phyloP scores from a whole-genome alignment of 2,329 filamentous ascomycete species.

The Pseudopyrenochaeta lycopersici region DNA sequence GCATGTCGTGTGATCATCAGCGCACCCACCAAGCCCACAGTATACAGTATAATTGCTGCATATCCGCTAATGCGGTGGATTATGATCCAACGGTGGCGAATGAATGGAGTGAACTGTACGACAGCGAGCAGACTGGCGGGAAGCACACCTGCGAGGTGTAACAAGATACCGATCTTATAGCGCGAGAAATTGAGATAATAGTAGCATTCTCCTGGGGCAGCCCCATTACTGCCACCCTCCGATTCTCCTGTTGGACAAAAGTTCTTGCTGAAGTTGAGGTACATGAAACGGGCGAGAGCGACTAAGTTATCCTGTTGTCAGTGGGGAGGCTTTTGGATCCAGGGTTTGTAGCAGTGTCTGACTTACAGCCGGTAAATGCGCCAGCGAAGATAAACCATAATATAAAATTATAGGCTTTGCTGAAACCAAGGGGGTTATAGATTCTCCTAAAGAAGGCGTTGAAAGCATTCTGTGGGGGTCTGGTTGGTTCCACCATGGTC shows the following conservation, averaged over 20 bases:
- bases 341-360: not conserved
- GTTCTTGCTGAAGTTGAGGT: constrained; percentile 56
- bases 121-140: constrained; percentile 52
- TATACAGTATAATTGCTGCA: constrained; percentile 58
- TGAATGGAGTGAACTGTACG: constrained; percentile 54
- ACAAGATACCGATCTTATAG: constrained; percentile 51
- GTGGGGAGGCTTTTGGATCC: not conserved
- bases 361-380: constrained; percentile 26
- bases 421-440: constrained; percentile 61
- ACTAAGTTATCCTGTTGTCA: constrained; percentile 32
- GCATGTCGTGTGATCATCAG: constrained; percentile 62
- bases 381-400: constrained; percentile 53
- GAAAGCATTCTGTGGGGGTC: constrained; percentile 14
- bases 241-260: constrained; percentile 24
- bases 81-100: constrained; percentile 58
- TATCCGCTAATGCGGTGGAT: constrained; percentile 71
- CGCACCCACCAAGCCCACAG: constrained; percentile 58
- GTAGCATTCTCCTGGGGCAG: constrained; percentile 57
- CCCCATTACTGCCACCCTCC: constrained; percentile 19
- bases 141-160: constrained; percentile 54
- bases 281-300: constrained; percentile 58
- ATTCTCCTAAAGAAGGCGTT: constrained; percentile 21
- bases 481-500: constrained; percentile 20
- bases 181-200: constrained; percentile 46
- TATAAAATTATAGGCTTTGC: constrained; percentile 65